Percentiles rank a stretch among this genome's conserved stretches.
phyloP scores from a whole-genome alignment of 768 basidiomycete species.

The Boletus fagicola region DNA sequence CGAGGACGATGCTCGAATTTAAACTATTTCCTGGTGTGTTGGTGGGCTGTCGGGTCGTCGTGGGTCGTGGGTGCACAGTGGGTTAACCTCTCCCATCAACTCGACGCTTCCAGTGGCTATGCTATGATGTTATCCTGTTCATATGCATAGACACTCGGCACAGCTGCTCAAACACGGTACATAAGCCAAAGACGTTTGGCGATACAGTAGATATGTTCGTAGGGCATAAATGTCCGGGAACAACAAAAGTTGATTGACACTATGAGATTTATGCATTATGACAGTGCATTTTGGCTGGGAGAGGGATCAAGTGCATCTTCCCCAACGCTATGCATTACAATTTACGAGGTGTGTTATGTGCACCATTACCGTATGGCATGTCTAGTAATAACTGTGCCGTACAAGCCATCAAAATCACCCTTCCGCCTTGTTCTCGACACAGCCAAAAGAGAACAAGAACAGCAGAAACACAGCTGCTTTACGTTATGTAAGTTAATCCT shows the following conservation, averaged over 20 bases:
- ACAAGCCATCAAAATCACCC: neutral
- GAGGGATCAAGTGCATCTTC: no score
- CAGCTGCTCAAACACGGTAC: neutral
- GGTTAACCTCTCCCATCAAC: neutral
- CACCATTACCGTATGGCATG: no score
- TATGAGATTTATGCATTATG: no score
- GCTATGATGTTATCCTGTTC: neutral
- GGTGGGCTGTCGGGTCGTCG: neutral
- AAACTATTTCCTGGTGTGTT: neutral
- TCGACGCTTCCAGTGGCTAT: neutral
- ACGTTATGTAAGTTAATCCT: neutral
- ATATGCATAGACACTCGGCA: neutral
- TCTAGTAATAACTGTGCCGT: no score
- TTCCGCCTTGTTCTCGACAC: neutral
- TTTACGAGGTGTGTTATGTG: no score
- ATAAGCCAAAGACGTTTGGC: neutral
- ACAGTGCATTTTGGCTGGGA: no score
- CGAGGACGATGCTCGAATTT: neutral
- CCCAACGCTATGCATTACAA: no score
- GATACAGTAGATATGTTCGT: neutral
- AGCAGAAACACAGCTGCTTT: neutral
- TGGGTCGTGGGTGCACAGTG: neutral
- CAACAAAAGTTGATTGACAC: no score
- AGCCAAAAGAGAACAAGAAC: no score
- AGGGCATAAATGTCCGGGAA: no score